A percentile compares a stretch with the other conserved stretches of the same genome.
Evolutionary conservation across 805 yeast genomes (phyloP).

Genomic region (Candida ovalis): DNA sequence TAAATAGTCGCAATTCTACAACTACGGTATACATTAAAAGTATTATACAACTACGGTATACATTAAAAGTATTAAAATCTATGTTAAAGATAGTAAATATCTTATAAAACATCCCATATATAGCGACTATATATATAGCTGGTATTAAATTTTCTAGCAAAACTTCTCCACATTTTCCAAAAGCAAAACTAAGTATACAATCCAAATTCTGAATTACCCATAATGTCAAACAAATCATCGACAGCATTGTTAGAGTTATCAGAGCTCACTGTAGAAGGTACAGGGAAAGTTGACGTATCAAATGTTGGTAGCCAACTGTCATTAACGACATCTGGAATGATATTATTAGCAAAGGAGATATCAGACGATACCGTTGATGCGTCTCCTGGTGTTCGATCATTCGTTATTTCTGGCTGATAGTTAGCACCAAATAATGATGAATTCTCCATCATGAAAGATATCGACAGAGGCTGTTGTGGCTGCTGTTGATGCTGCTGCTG

Average conservation of each 20-base stretch:
- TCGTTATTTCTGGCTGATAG: neutral
- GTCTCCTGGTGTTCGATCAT: neutral
- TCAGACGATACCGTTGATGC: neutral
- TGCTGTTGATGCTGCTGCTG: neutral
- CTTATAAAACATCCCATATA: too few relatives aligned
- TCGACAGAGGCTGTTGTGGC: neutral
- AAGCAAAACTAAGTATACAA: slow-evolving; percentile 3
- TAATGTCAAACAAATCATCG: slow-evolving; percentile 16
- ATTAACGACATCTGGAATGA: slow-evolving; percentile 14
- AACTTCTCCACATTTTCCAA: too few relatives aligned
- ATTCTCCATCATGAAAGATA: neutral
- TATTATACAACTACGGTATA: too few relatives aligned
- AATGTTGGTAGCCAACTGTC: slow-evolving; percentile 23
- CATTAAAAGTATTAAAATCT: too few relatives aligned
- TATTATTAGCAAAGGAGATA: neutral
- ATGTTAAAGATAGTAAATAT: too few relatives aligned
- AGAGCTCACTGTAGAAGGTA: slow-evolving; percentile 1
- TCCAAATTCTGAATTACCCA: slow-evolving; percentile 12
- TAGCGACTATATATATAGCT: too few relatives aligned
- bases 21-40: too few relatives aligned
- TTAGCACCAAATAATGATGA: neutral
- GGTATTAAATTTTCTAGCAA: too few relatives aligned
- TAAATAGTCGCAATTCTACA: too few relatives aligned
- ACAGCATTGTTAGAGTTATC: slow-evolving; percentile 4
- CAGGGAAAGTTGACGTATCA: slow-evolving; percentile 16